Evolutionary conservation across 2,329 filamentous ascomycete species (phyloP).

Genomic region (Talaromyces sp.): DNA sequence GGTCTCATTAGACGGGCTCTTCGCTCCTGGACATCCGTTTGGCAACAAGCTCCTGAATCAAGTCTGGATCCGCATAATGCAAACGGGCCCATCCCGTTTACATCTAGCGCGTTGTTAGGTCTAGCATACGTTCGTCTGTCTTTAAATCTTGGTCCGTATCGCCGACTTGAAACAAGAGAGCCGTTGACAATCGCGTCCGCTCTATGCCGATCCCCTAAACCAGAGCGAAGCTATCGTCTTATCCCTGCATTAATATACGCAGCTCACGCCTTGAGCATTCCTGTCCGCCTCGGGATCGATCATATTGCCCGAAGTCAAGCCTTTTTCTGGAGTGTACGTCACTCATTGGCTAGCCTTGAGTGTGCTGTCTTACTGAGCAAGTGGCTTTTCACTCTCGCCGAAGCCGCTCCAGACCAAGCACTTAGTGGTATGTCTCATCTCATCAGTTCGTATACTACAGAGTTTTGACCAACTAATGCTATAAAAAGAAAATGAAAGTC

Average conservation of each 20-base stretch:
- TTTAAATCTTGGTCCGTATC: constrained; percentile 60
- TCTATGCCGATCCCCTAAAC: constrained; percentile 60
- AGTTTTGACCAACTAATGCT: constrained; percentile 2
- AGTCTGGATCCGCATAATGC: constrained; percentile 38
- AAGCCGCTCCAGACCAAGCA: constrained; percentile 28
- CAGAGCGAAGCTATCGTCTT: constrained; percentile 62
- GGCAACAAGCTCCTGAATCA: constrained; percentile 41
- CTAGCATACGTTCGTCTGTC: constrained; percentile 38
- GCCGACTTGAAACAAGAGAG: constrained; percentile 67
- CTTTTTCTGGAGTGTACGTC: constrained; percentile 42
- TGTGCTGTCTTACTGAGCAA: constrained; percentile 47
- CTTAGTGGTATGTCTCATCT: constrained; percentile 29
- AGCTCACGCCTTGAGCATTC: constrained; percentile 67
- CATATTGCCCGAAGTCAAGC: constrained; percentile 41
- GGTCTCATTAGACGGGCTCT: constrained; percentile 35
- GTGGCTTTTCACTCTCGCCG: constrained; percentile 45
- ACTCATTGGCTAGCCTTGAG: constrained; percentile 40
- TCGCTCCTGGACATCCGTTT: constrained; percentile 39
- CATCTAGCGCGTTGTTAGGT: constrained; percentile 35
- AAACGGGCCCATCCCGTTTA: constrained; percentile 39
- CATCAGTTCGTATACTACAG: not conserved
- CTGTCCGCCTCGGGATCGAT: constrained; percentile 40
- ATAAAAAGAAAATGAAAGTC: constrained; percentile 33
- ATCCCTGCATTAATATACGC: constrained; percentile 68
- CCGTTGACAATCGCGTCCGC: constrained; percentile 63